Evolutionary conservation across 1,139 yeast genomes (phyloP), one percentile per base, ranked within the genome.

Genomic region (Yamadazyma atmosphaerica): DNA sequence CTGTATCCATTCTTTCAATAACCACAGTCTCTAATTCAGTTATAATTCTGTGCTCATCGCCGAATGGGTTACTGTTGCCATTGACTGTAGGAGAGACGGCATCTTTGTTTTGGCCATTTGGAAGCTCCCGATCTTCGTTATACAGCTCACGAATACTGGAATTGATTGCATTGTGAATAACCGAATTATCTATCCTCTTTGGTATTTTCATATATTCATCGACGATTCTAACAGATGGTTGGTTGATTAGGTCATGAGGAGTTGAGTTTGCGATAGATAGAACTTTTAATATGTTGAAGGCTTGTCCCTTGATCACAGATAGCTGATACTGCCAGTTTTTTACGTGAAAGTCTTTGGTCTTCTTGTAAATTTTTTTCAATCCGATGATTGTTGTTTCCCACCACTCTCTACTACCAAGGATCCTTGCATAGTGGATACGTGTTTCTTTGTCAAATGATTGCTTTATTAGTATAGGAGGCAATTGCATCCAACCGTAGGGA

Each of bases 401-500:
- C 92, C 94, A 84, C 27, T 58, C 60, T 11, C 70, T 68, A 2
- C 86, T 79, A 0, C 87, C 78, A 30, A 84, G 55, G 7, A 83
- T 51, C 0, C 83, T 79, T 35, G 83, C 55, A 47, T 77, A 81
- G 49, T 82, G 87, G 7, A 64, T 61, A 38, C 86, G 61, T 1
- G 88, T 79, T 31, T 63, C 62, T 31, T 63, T 62, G 3, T 84
- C 73, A 49, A 84, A 83, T 2, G 89, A 90, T 44, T 77, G 83
- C 0, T 87, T 88, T 39, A 84, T 79, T 3, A 84, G 56, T 7
- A 78, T 67, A 14, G 77, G 57, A 0, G 92, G 92, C 29, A 84
- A 58, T 48, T 81, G 83, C 21, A 84, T 60, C 92, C 92, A 84
- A 0, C 92, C 92, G 60, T 77, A 84, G 0, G 92, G 92, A 49